Conservation (phyloP, 495 filamentous ascomycete species). For the Aspergillus olivimuriae region DNA sequence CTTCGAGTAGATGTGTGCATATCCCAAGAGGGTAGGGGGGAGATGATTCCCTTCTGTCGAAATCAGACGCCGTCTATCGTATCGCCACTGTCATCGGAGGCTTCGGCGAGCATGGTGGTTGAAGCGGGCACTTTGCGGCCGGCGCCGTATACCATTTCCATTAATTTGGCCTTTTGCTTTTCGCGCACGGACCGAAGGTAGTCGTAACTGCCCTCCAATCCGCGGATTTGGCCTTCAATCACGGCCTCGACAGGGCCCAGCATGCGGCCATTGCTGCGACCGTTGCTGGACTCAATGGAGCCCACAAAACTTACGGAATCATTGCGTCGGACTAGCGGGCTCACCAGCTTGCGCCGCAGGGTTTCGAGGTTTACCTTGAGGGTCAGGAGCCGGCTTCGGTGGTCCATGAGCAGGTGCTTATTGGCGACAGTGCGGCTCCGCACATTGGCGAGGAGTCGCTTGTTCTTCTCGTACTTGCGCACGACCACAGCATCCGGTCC, state of each 20-base stretch:
- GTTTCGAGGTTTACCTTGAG: slow-evolving; percentile 78
- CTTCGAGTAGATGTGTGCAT: too few relatives aligned
- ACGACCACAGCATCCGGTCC: slow-evolving; percentile 64
- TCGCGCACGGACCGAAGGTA: slow-evolving; percentile 67
- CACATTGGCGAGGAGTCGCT: slow-evolving; percentile 64
- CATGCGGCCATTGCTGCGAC: slow-evolving; percentile 46
- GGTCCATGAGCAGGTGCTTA: slow-evolving; percentile 74
- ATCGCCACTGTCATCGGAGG: slow-evolving; percentile 18
- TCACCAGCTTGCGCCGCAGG: slow-evolving; percentile 69
- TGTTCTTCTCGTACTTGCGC: slow-evolving; percentile 85
- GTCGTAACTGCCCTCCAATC: slow-evolving; percentile 69
- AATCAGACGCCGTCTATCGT: slow-evolving; percentile 5
- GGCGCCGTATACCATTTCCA: slow-evolving; percentile 72
- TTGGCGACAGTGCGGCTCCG: slow-evolving; percentile 78
- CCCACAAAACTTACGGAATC: slow-evolving; percentile 42
- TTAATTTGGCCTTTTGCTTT: slow-evolving; percentile 72
- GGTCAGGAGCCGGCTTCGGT: slow-evolving; percentile 70
- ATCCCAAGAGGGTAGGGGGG: not conserved
- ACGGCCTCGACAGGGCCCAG: slow-evolving; percentile 46
- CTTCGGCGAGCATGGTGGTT: slow-evolving; percentile 22
- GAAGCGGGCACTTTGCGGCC: slow-evolving; percentile 31
- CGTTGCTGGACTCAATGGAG: slow-evolving; percentile 22
- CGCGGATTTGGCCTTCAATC: slow-evolving; percentile 77
- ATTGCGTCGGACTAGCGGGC: slow-evolving; percentile 67
- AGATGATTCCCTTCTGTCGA: slow-evolving; percentile 5